Conservation (phyloP, 2,329 filamentous ascomycete genomes). For the Claviceps arundinis region DNA sequence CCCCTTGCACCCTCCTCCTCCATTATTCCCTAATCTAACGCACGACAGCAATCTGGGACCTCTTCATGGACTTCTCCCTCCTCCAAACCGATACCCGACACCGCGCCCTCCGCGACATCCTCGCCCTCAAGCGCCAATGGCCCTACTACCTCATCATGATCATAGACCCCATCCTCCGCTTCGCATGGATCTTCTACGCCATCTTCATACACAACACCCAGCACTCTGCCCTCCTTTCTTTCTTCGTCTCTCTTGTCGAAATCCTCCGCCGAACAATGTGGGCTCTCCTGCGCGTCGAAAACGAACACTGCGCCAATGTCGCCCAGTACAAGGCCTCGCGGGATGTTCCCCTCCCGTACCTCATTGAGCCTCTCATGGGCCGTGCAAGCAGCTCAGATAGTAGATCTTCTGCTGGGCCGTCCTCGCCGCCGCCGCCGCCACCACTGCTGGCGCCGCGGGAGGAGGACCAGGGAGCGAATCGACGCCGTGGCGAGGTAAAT, state of each 20-base stretch:
- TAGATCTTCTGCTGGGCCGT: too few species aligned
- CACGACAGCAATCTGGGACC: constrained; percentile 64
- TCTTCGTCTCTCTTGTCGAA: constrained; percentile 65
- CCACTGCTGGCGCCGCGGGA: too few species aligned
- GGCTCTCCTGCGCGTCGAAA: constrained; percentile 89
- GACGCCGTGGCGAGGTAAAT: constrained; percentile 2
- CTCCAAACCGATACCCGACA: constrained; percentile 61
- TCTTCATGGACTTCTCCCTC: constrained; percentile 94
- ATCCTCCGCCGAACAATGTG: constrained; percentile 78
- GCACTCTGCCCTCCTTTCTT: constrained; percentile 72
- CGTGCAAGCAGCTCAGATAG: constrained; percentile 26
- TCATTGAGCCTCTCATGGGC: constrained; percentile 36
- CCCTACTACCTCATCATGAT: constrained; percentile 79
- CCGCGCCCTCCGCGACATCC: constrained; percentile 58
- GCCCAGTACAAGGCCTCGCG: constrained; percentile 78
- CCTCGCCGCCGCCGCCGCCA: too few species aligned
- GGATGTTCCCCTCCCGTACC: constrained; percentile 77
- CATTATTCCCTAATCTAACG: not conserved
- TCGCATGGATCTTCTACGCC: constrained; percentile 89
- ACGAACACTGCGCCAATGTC: constrained; percentile 92
- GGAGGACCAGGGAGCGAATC: constrained; percentile 9
- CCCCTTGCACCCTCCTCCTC: not conserved
- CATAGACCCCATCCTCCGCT: constrained; percentile 72
- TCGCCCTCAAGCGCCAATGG: constrained; percentile 68
- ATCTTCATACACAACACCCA: constrained; percentile 70